Percentiles rank a stretch among this genome's conserved stretches.
Conservation (phyloP, 2,329 filamentous ascomycete genomes). For the Bertia moriformis region DNA sequence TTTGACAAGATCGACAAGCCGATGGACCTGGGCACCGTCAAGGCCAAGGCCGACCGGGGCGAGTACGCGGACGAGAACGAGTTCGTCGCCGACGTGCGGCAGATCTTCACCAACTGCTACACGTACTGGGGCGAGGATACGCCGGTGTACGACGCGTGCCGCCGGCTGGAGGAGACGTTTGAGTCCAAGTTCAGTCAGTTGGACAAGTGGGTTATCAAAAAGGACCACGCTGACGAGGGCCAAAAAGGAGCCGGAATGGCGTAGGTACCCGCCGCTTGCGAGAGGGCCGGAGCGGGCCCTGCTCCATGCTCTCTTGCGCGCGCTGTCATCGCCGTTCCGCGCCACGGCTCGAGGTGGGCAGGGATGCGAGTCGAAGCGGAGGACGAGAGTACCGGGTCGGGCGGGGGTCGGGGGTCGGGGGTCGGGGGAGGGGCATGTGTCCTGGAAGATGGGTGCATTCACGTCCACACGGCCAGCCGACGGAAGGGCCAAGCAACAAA, state of each 20-base stretch:
- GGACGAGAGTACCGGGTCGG: no score
- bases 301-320: no score
- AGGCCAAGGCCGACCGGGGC: slow-evolving; percentile 38
- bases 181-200: slow-evolving; percentile 45
- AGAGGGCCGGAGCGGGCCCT: no score
- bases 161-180: slow-evolving; percentile 40
- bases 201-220: slow-evolving; percentile 43
- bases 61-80: slow-evolving; percentile 36
- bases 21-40: slow-evolving; percentile 48
- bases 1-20: slow-evolving; percentile 42
- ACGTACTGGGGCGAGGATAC: slow-evolving; percentile 44
- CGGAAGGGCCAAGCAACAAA: no score
- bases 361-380: no score
- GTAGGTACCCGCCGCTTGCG: no score
- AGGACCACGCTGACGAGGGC: slow-evolving; percentile 25
- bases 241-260: slow-evolving; percentile 5
- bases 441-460: no score
- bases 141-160: slow-evolving; percentile 36
- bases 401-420: no score
- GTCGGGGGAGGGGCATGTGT: no score
- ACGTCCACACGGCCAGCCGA: no score
- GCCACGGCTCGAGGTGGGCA: no score
- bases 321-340: no score
- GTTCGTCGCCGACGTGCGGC: slow-evolving; percentile 40
- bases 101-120: slow-evolving; percentile 50